These are phyloP conservation scores for Dinochytrium kinnereticum DNA, from an alignment of 371 early-diverging fungal species.

Conservation along the genomic window DNA sequence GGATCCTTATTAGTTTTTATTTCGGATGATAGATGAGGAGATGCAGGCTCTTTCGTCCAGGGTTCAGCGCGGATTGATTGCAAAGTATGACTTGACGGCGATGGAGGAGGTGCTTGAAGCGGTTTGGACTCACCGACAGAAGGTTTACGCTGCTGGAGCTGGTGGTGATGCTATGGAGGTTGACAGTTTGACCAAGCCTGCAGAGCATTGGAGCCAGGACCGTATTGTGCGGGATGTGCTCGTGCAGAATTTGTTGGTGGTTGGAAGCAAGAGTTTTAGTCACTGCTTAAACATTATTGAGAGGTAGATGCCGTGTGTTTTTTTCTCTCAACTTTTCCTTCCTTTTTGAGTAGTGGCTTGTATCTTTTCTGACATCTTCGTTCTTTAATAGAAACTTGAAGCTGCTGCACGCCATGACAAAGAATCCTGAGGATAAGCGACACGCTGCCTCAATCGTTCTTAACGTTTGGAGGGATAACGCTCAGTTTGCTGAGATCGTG, in stretches of 20 bases:
- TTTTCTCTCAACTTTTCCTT: background rate
- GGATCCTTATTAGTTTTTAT: background rate
- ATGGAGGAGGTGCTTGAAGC: constrained; percentile 16
- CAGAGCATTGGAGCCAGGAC: constrained; percentile 23
- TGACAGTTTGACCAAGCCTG: constrained; percentile 12
- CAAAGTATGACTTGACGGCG: constrained; percentile 8
- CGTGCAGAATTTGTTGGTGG: constrained; percentile 77
- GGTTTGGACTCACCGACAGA: constrained; percentile 6
- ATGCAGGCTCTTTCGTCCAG: constrained; percentile 7
- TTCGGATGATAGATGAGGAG: constrained; percentile 8
- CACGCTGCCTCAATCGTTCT: constrained; percentile 79
- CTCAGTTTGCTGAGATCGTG: constrained; percentile 80
- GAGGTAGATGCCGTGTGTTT: constrained; percentile 53
- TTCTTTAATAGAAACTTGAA: constrained; percentile 62
- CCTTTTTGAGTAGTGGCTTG: background rate
- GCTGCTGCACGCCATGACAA: constrained; percentile 68
- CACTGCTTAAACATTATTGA: constrained; percentile 91
- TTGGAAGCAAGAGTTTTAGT: constrained; percentile 91
- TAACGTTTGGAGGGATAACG: constrained; percentile 82
- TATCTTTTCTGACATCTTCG: constrained; percentile 7
- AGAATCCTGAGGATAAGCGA: constrained; percentile 57
- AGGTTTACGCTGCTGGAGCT: background rate
- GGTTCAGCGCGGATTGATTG: background rate
- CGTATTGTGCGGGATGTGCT: constrained; percentile 64
- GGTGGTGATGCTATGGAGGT: constrained; percentile 3